Evolutionary conservation across 2,329 filamentous ascomycete genomes (phyloP).

Genomic region (Sclerotinia glacialis): DNA sequence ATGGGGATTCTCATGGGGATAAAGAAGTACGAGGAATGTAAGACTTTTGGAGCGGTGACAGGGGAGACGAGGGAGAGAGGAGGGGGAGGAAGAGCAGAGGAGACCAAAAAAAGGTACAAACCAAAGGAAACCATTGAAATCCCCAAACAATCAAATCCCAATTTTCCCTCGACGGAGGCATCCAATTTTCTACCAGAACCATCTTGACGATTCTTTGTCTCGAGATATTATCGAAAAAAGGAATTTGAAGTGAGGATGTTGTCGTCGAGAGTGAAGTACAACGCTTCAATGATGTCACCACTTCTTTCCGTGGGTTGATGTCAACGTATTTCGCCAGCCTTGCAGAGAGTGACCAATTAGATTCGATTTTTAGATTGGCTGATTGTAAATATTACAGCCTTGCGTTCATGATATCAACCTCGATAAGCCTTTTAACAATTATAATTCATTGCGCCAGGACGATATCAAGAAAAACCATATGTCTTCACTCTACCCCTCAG

Average conservation of each 20-base stretch:
- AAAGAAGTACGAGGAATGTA: not conserved
- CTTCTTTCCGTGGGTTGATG: not conserved
- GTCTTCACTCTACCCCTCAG: not conserved
- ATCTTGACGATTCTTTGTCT: slow-evolving; percentile 24
- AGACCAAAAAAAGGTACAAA: slow-evolving; percentile 39
- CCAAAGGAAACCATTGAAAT: slow-evolving; percentile 51
- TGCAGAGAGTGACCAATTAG: not conserved
- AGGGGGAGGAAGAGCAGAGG: not conserved
- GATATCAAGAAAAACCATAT: not conserved
- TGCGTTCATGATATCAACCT: not conserved
- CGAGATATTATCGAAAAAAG: not conserved
- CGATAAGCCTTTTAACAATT: not conserved
- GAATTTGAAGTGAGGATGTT: not conserved
- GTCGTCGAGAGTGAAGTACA: not conserved
- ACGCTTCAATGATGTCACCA: slow-evolving; percentile 26
- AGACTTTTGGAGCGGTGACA: not conserved
- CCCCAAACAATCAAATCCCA: slow-evolving; percentile 52
- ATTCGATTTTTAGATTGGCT: not conserved
- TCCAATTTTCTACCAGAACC: slow-evolving; percentile 37
- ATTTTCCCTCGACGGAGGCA: slow-evolving; percentile 58
- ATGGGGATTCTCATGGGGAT: not conserved
- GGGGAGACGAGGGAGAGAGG: too few relatives aligned
- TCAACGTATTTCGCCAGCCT: not conserved
- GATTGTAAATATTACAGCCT: not conserved
- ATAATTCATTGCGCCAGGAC: not conserved